phyloP scores from a whole-genome alignment of 2,329 filamentous ascomycete species.

The Pestalotiopsis sp. region DNA sequence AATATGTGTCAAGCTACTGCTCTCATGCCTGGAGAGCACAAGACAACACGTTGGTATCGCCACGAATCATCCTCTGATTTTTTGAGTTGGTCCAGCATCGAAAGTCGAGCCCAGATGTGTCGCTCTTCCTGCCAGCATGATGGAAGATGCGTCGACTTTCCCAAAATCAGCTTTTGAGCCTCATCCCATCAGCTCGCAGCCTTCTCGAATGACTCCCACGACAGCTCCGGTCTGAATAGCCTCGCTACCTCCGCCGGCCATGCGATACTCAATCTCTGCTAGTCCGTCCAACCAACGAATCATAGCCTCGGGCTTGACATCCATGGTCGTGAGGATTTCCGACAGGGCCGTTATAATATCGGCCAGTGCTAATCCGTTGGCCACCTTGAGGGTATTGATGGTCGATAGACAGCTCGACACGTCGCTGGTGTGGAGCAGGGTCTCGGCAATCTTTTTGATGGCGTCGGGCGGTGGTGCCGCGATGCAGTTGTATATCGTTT shows the following conservation, averaged over 20 bases:
- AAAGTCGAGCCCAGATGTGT: background rate
- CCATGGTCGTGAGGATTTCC: slow-evolving; percentile 79
- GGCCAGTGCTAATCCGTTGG: slow-evolving; percentile 85
- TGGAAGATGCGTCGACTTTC: background rate
- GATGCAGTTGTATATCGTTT: slow-evolving; percentile 97
- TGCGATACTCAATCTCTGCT: slow-evolving; percentile 88
- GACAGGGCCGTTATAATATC: slow-evolving; percentile 89
- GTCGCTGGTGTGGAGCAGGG: slow-evolving; percentile 81
- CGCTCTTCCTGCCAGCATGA: background rate
- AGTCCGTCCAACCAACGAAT: slow-evolving; percentile 90
- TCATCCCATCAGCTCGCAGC: slow-evolving; percentile 68
- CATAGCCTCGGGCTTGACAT: slow-evolving; percentile 84
- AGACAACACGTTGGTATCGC: background rate
- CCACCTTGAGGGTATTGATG: slow-evolving; percentile 83
- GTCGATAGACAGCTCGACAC: slow-evolving; percentile 88
- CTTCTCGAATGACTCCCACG: slow-evolving; percentile 84
- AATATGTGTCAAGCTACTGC: background rate
- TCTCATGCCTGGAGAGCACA: background rate
- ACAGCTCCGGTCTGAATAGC: slow-evolving; percentile 88
- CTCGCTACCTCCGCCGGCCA: slow-evolving; percentile 87
- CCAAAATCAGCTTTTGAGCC: background rate
- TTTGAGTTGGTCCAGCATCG: background rate
- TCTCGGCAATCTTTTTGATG: slow-evolving; percentile 81
- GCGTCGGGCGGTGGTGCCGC: slow-evolving; percentile 91
- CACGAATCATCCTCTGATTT: background rate